Evolutionary conservation across 352 stramenopile genomes (phyloP), one percentile per base, ranked within the genome.

Genomic region (Phytophthora crassamura): DNA sequence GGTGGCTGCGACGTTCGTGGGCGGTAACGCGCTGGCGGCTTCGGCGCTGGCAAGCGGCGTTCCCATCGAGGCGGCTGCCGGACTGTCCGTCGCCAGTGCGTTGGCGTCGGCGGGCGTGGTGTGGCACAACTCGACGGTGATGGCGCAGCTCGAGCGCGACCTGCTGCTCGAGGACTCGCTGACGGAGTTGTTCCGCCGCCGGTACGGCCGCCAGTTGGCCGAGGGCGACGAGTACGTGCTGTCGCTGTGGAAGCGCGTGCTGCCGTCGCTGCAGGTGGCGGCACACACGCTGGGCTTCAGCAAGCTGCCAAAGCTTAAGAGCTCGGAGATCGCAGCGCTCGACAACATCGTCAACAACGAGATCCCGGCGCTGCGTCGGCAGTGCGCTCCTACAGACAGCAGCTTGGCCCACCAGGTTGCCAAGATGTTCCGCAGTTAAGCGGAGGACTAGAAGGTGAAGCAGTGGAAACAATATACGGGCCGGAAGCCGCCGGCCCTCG

Each of bases 191-290:
- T 99, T 99, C 78, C 90, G 93, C 54, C 85, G 88, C 12, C 90
- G 94, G 3, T 99, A 99, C 75, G 87, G 94, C 5, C 88, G 89
- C 39, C 91, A 99, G 78, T 78, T 99, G n/a, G 91, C 89, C 14
- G 97, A 99, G 51, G 94, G 92, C 49, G 97, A 99, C 71, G 97
- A 99, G 77, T 99, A 98, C 67, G 93, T 98, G 47, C 76, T 97
- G 20, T 95, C 89, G 14, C 67, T 98, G n/a, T 98, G 95, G 95
- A 92, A 95, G 62, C 88, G 92, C 41, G 93, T 98, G 63, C 71
- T 91, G 14, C 87, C 89, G 11, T 78, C 80, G 15, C 74, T 98
- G 3, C 87, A 95, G 67, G 74, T 97, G 8, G 88, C 90, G 18
- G 71, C 97, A 35, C 77, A 94, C 59, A 97, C 92, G 33, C 70